Base-by-base conservation (phyloP, 306 rosid genomes). In the Cicer bijugum region DNA sequence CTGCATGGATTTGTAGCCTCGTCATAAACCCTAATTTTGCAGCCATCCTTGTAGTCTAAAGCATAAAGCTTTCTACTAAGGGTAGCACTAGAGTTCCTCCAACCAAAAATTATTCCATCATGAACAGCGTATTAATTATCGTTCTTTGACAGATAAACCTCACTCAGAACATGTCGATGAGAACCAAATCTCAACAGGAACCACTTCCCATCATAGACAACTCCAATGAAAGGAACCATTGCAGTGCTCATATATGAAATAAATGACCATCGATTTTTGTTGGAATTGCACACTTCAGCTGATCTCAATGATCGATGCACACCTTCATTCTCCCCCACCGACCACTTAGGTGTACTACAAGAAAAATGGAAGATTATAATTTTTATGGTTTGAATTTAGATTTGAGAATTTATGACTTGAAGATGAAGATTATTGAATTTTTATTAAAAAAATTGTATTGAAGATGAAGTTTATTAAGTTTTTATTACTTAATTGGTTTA, bases 201-300 rank as follows among this genome's bases (percentile, higher is more conserved):
- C 97, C 97, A 91, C 75, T 91, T 91, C 37, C 90, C 90, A 72
- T 91, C 88, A 35, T 89, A 86, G 42, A 91, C 92, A 78, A 91
- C 94, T 77, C 94, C 92, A 14, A 91, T 87, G 83, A 84, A 91
- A 63, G 97, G 97, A 15, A 89, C 89, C 94, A 89, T 91, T 63
- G 91, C 94, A 42, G 97, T 89, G 84, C 92, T 86, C 97, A 91
- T 91, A 62, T 91, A 94, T 2, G 94, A 75, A 71, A 89, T 80
- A 82, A 87, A 89, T 57, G 88, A 86, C 97, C 97, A 91, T 60
- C 97, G 75, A 51, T 91, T 91, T 83, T 89, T 91, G 84, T 86
- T 89, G 50, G 97, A 94, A 71, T 91, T 95, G 74, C 81, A 91
- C 53, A 87, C 87, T 86, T 91, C 97, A 23, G 95, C 95, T 37